phyloP scores from a whole-genome alignment of 1,139 yeast genomes.

The Blastobotrys apis region DNA sequence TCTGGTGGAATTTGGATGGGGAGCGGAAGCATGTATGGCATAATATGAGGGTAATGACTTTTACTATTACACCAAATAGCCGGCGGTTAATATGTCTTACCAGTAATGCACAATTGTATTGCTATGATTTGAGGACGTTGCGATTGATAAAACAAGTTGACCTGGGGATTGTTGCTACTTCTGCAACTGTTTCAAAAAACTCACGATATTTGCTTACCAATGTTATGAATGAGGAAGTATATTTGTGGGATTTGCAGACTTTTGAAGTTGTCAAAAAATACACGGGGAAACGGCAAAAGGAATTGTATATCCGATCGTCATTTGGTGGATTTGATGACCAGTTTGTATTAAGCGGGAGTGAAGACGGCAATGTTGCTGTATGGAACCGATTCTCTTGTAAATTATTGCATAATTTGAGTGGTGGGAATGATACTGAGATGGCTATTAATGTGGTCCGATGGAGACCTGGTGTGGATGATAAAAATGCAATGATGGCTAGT shows the following conservation, averaged over 20 bases:
- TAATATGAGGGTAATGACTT: slow-evolving; percentile 58
- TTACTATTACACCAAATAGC: slow-evolving; percentile 65
- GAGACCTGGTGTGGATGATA: too few relatives aligned
- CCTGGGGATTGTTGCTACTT: slow-evolving; percentile 45
- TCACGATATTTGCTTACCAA: slow-evolving; percentile 52
- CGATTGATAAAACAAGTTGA: slow-evolving; percentile 34
- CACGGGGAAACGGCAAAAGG: slow-evolving; percentile 62
- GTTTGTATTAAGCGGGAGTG: slow-evolving; percentile 74
- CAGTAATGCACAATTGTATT: slow-evolving; percentile 43
- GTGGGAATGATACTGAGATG: neutral
- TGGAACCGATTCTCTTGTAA: slow-evolving; percentile 80
- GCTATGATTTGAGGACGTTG: slow-evolving; percentile 44
- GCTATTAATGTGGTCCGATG: slow-evolving; percentile 1
- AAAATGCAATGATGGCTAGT: slow-evolving; percentile 4
- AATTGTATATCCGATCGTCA: slow-evolving; percentile 69
- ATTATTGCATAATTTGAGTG: slow-evolving; percentile 30
- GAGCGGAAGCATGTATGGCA: slow-evolving; percentile 40
- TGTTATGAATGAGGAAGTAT: slow-evolving; percentile 73
- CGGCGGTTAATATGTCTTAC: slow-evolving; percentile 23
- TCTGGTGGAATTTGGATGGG: slow-evolving; percentile 53
- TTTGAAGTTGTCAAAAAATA: slow-evolving; percentile 54
- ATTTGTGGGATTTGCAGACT: slow-evolving; percentile 64
- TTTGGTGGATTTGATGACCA: slow-evolving; percentile 70
- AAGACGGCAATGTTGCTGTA: slow-evolving; percentile 71
- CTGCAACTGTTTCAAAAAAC: slow-evolving; percentile 45